These are phyloP conservation scores for Tulasnella sp. DNA, from an alignment of 768 basidiomycete genomes.

Conservation along the genomic window DNA sequence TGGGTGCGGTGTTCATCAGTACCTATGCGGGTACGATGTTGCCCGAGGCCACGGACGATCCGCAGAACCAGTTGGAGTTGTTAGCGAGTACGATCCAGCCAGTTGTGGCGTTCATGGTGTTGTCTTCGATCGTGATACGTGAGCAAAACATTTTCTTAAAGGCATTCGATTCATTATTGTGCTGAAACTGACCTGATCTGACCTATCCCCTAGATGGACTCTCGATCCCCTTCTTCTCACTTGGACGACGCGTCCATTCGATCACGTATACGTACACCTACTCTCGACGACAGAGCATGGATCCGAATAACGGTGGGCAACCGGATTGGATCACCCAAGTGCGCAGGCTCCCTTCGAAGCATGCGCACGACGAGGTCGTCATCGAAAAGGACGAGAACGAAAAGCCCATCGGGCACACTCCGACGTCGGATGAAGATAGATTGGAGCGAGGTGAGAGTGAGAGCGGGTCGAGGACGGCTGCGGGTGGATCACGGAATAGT, in stretches of 20 bases:
- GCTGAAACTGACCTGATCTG: too few species aligned
- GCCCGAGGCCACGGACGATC: constrained; percentile 40
- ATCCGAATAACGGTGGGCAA: constrained; percentile 26
- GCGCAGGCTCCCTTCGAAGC: constrained; percentile 45
- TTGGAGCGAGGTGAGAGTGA: constrained; percentile 22
- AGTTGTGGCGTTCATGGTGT: constrained; percentile 89
- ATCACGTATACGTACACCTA: constrained; percentile 83
- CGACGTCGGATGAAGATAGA: constrained; percentile 25
- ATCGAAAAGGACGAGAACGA: constrained; percentile 49
- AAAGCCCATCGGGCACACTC: constrained; percentile 32
- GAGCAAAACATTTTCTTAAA: constrained; percentile 23
- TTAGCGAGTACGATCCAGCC: constrained; percentile 77
- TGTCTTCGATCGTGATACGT: constrained; percentile 82
- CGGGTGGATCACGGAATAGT: constrained; percentile 20
- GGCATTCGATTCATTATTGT: not conserved
- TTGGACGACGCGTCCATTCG: constrained; percentile 83
- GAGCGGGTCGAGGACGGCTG: constrained; percentile 17
- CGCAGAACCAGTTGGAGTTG: constrained; percentile 48
- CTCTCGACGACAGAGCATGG: constrained; percentile 58
- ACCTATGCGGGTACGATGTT: constrained; percentile 64
- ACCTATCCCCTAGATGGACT: constrained; percentile 46
- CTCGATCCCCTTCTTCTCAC: constrained; percentile 89
- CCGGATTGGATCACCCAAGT: constrained; percentile 84
- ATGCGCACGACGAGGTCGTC: constrained; percentile 55
- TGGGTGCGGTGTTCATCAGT: constrained; percentile 91